phyloP scores from a whole-genome alignment of 2,329 filamentous ascomycete genomes.

The Pseudogymnoascus sp. region DNA sequence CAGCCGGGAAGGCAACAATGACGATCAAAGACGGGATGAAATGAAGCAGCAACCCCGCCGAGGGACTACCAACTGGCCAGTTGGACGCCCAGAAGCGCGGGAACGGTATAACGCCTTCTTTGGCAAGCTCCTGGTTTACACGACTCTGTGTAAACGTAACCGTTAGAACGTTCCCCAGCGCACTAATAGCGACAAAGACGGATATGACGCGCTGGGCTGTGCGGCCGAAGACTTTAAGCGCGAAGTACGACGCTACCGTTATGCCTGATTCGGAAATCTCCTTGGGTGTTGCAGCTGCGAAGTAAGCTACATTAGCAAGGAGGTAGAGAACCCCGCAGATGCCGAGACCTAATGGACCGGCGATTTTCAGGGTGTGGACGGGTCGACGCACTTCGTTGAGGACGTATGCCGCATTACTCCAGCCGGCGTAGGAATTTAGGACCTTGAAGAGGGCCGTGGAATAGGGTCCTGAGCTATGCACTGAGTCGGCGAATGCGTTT shows the following conservation, averaged over 20 bases:
- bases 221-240: constrained; percentile 46
- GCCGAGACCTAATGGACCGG: constrained; percentile 45
- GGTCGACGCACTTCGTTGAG: constrained; percentile 51
- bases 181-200: constrained; percentile 40
- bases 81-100: constrained; percentile 29
- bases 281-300: constrained; percentile 48
- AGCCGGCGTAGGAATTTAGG: constrained; percentile 47
- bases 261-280: constrained; percentile 46
- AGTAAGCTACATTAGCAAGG: constrained; percentile 51
- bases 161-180: constrained; percentile 42
- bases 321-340: constrained; percentile 48
- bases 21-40: constrained; percentile 54
- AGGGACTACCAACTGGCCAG: constrained; percentile 17
- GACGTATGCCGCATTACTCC: constrained; percentile 48
- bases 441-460: constrained; percentile 48
- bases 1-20: constrained; percentile 42
- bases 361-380: constrained; percentile 48
- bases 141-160: constrained; percentile 41
- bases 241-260: constrained; percentile 48
- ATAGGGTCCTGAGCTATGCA: constrained; percentile 32
- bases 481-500: constrained; percentile 41
- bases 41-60: constrained; percentile 42
- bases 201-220: constrained; percentile 35
- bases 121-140: constrained; percentile 40
- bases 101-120: constrained; percentile 40